Conservation (phyloP, 257 asterid genomes). For the Schizonepeta tenuifolia region DNA sequence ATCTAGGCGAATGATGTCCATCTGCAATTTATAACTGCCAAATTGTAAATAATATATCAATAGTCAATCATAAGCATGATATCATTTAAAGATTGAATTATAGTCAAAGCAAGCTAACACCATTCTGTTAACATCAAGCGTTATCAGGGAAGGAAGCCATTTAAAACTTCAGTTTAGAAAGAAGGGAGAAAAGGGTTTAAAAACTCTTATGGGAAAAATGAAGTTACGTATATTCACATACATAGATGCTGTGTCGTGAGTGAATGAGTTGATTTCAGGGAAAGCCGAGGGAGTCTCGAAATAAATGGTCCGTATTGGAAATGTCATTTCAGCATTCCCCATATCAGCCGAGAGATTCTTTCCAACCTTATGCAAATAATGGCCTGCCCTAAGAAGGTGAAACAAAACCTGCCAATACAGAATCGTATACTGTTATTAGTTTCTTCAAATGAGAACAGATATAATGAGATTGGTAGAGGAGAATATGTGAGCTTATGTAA, state of each 20-base stretch:
- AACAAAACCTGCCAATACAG: constrained; percentile 64
- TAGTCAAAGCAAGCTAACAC: constrained; percentile 14
- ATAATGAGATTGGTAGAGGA: neutral
- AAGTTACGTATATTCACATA: constrained; percentile 39
- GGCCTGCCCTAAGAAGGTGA: constrained; percentile 91
- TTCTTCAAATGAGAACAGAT: constrained; percentile 10
- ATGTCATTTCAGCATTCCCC: constrained; percentile 46
- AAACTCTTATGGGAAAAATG: neutral
- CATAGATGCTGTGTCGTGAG: constrained; percentile 72
- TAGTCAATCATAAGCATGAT: constrained; percentile 18
- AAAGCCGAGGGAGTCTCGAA: constrained; percentile 83
- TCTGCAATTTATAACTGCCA: constrained; percentile 77
- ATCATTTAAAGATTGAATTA: neutral
- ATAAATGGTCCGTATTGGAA: constrained; percentile 77
- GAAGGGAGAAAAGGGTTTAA: neutral
- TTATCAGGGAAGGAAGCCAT: neutral
- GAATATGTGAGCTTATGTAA: constrained; percentile 19
- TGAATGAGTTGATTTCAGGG: constrained; percentile 88
- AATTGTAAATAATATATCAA: constrained; percentile 30
- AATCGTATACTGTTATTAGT: constrained; percentile 15
- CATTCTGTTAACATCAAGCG: constrained; percentile 4
- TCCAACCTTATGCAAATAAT: constrained; percentile 62
- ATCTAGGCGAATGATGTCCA: constrained; percentile 86
- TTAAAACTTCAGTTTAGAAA: constrained; percentile 4
- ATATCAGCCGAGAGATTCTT: constrained; percentile 37